Percentiles rank a stretch among this genome's conserved stretches.
Conservation (phyloP, 2,329 filamentous ascomycete species). For the Paraphoma chrysanthemicola region DNA sequence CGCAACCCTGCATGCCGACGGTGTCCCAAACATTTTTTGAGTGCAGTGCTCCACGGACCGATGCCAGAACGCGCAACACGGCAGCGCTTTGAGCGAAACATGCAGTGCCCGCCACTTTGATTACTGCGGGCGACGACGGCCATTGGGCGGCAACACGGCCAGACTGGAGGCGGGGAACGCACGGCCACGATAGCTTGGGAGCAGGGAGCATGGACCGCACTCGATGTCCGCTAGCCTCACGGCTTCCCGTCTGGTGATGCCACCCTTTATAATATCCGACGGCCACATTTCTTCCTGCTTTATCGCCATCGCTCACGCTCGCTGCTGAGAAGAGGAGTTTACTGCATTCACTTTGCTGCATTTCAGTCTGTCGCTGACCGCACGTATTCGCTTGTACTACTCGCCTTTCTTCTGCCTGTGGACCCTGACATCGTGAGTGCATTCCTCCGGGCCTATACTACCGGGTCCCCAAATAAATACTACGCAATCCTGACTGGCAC, state of each 20-base stretch:
- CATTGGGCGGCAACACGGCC: constrained; percentile 5
- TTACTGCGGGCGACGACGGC: neutral
- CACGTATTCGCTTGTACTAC: constrained; percentile 20
- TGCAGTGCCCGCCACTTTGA: constrained; percentile 9
- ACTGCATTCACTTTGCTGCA: constrained; percentile 2
- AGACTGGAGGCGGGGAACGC: constrained; percentile 1
- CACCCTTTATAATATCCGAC: constrained; percentile 12
- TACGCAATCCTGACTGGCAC: constrained; percentile 2
- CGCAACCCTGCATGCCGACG: constrained; percentile 6
- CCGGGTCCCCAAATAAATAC: neutral
- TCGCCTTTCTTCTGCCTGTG: constrained; percentile 10
- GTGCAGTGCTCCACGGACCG: constrained; percentile 2
- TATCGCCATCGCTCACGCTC: constrained; percentile 29
- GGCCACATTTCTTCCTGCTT: constrained; percentile 3
- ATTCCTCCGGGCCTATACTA: constrained; percentile 12
- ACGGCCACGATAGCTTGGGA: constrained; percentile 1
- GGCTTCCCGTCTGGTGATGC: constrained; percentile 18
- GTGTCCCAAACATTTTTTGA: neutral
- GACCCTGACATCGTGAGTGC: constrained; percentile 11
- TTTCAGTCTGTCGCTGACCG: constrained; percentile 31
- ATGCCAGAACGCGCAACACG: constrained; percentile 14
- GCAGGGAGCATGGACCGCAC: constrained; percentile 15
- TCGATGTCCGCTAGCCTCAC: constrained; percentile 22
- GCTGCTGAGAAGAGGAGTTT: constrained; percentile 28
- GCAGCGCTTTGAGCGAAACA: constrained; percentile 15